These are phyloP conservation scores for Entophlyctis helioformis DNA, from an alignment of 192 early-diverging fungal species.

Conservation along the genomic window DNA sequence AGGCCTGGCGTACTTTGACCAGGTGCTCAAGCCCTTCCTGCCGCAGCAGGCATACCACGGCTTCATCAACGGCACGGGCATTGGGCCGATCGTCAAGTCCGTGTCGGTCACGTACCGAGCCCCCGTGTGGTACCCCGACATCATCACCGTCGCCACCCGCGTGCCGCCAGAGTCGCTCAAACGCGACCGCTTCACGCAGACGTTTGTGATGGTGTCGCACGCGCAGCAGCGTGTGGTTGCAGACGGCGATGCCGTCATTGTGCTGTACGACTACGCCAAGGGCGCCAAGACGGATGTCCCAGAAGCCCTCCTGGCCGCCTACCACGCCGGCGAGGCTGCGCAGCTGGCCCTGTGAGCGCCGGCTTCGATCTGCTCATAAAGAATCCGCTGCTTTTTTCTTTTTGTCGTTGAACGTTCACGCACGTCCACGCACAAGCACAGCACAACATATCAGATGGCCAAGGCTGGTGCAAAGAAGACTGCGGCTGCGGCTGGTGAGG, in stretches of 20 bases:
- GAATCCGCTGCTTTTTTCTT: no score
- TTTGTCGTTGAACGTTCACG: no score
- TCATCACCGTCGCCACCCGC: conserved; percentile 21
- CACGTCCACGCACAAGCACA: no score
- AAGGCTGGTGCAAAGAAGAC: no score
- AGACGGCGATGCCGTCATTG: conserved; percentile 14
- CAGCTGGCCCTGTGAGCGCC: no score
- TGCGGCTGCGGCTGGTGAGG: no score
- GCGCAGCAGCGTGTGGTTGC: conserved; percentile 25
- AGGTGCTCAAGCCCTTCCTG: conserved; percentile 15
- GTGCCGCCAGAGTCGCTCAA: conserved; percentile 5
- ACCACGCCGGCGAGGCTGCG: no score
- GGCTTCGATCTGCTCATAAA: no score
- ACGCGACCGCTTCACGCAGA: conserved; percentile 23
- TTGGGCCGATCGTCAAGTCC: conserved; percentile 34
- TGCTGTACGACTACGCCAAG: conserved; percentile 22
- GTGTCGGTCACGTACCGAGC: conserved; percentile 23
- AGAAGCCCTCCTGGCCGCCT: no score
- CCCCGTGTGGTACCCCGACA: conserved; percentile 33
- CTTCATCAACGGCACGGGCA: conserved; percentile 6
- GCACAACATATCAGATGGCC: no score
- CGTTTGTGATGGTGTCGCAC: conserved; percentile 23
- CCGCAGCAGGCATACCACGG: background rate
- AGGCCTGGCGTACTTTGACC: conserved; percentile 30
- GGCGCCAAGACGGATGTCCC: conserved; percentile 24